Evolutionary conservation across 306 rosid genomes (phyloP), one percentile per base, ranked within the genome.

Genomic region (Gillenia trifoliata): DNA sequence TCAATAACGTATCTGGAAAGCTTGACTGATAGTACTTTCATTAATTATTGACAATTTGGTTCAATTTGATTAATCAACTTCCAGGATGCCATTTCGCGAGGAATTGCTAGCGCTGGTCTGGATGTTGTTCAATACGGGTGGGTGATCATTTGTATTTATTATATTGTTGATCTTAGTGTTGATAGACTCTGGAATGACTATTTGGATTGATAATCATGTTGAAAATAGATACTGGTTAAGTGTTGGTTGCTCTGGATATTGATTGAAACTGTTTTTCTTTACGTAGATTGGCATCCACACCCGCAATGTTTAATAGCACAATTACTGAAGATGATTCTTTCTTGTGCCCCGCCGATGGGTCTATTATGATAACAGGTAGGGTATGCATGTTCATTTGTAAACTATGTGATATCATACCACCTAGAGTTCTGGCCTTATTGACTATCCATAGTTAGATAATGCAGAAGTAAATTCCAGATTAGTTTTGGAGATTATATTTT

Each of bases 281-380:
- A 63, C 87, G 70, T 81, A 94, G 96, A 85, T 86, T 91, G 77
- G 96, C 97, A 76, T 94, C 98, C 73, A 94, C 96, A 41, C 98
- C 96, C 77, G 96, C 98, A 74, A 90, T 91, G 98, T 94, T 94
- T 78, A 94, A 91, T 80, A 87, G 98, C 84, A 86, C 98, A 77
- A 73, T 94, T 61, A 85, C 97, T 4, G 86, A 87, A 76, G 85
- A 86, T 82, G 92, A 86, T 59, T 76, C 77, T 52, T 70, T 82
- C 56, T 80, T 85, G 43, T 87, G 98, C 85, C 98, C 96, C 59
- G 93, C 66, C 60, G 95, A 94, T 66, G 97, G 98, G 34, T 86
- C 98, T 75, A 91, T 90, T 63, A 90, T 91, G 97, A 90, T 94
- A 82, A 94, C 97, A 79, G 98, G 98, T 90, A 82, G n/a, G 50